A percentile compares a stretch with the other conserved stretches of the same genome.
phyloP scores from a whole-genome alignment of 371 early-diverging fungal genomes.

The Rhizomucor pusillus region DNA sequence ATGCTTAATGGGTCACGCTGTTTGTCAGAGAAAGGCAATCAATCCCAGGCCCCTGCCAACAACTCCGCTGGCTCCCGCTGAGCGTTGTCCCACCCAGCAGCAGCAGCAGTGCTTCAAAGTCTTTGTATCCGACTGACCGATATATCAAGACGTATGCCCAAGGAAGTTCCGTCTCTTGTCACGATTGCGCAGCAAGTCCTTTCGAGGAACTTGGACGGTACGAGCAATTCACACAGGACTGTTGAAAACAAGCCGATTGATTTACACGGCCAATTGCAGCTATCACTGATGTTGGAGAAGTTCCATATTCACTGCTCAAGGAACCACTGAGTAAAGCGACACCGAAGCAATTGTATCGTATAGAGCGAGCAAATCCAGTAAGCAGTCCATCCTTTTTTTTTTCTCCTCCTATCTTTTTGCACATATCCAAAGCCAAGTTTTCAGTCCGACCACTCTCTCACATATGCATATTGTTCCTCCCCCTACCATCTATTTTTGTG shows the following conservation, averaged over 20 bases:
- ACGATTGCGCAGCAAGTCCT: slow-evolving; percentile 34
- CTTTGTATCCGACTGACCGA: too few species aligned
- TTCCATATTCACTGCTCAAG: slow-evolving; percentile 33
- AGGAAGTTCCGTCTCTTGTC: slow-evolving; percentile 36
- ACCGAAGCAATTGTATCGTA: slow-evolving; percentile 37
- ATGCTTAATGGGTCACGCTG: too few species aligned
- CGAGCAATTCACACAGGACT: neutral
- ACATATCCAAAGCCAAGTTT: neutral
- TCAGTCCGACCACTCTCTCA: neutral
- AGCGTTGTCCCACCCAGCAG: too few species aligned
- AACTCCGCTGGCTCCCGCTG: too few species aligned
- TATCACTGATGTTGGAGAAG: slow-evolving; percentile 30
- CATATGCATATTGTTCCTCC: neutral
- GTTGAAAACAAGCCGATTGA: too few species aligned
- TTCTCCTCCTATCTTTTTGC: neutral
- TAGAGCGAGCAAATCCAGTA: slow-evolving; percentile 45
- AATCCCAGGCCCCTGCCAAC: too few species aligned
- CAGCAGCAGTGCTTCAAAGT: too few species aligned
- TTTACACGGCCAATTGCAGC: too few species aligned
- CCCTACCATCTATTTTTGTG: neutral
- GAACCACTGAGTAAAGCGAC: slow-evolving; percentile 30
- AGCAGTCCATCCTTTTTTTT: neutral
- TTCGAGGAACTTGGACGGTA: slow-evolving; percentile 40
- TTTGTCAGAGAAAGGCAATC: too few species aligned
- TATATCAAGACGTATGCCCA: slow-evolving; percentile 25